Evolutionary conservation across 768 basidiomycete genomes (phyloP).

Genomic region (Amanita subjunquillea): DNA sequence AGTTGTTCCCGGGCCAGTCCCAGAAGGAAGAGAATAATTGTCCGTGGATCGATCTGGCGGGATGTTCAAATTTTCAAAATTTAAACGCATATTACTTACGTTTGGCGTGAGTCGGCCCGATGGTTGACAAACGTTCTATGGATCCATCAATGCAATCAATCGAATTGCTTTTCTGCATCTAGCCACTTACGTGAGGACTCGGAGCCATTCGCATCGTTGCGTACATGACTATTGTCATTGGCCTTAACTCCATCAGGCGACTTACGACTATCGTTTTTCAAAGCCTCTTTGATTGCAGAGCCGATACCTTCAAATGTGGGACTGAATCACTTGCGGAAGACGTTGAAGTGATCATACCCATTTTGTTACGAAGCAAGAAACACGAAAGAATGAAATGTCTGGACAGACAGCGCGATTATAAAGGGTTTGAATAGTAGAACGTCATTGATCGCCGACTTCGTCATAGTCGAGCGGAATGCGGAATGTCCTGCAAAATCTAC

Average conservation of each 20-base stretch:
- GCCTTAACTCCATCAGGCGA: neutral
- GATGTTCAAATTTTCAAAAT: neutral
- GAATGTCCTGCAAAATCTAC: neutral
- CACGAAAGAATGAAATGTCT: neutral
- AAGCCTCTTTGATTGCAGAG: neutral
- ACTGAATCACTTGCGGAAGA: neutral
- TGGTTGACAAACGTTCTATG: too few relatives aligned
- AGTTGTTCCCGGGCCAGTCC: conserved; percentile 12
- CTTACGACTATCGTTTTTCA: neutral
- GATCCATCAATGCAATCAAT: too few relatives aligned
- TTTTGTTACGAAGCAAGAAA: neutral
- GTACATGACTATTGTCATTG: neutral
- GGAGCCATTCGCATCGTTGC: too few relatives aligned
- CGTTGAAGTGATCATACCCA: neutral
- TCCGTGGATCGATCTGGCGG: neutral
- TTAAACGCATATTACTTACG: neutral
- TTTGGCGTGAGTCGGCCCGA: too few relatives aligned
- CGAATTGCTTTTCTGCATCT: too few relatives aligned
- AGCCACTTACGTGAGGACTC: too few relatives aligned
- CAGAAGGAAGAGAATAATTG: conserved; percentile 7
- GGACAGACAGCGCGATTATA: neutral
- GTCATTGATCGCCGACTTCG: neutral
- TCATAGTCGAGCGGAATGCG: neutral
- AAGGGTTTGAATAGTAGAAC: neutral
- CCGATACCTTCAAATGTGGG: neutral